Base-by-base conservation (phyloP, 352 stramenopile species). In the Thalassiosira delicatula region DNA sequence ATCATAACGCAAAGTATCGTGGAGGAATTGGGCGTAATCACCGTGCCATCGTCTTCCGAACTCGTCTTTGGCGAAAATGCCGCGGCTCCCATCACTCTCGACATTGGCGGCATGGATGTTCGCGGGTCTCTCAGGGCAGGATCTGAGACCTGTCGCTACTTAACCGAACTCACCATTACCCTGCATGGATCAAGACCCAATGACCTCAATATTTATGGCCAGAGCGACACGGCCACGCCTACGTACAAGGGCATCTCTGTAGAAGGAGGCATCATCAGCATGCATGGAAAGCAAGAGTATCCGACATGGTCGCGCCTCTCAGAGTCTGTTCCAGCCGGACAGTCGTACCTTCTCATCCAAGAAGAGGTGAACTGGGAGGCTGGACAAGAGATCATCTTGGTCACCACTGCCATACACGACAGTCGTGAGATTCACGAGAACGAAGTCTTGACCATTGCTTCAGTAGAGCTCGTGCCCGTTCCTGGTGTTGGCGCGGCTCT, bases 171-270 rank as follows among this genome's bases (percentile, higher is more conserved):
- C 5, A 81, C 51, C 21, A 92, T 92, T 46, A 90, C 83, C 14
- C 70, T 92, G 19, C 76, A 88, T 60, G 85, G 87, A 19, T 61
- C 12, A 17, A 59, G 81, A 27, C 81, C 84, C 1, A 44, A 11
- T 30, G 62, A 77, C 49, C 21, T 70, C 2, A 53, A 62, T 51
- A 69, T 70, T 17, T 70, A 74, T 33, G 66, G 54, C 12, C 17
- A 25, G 8, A 59, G 23, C 32, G 25, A 17, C 37, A 79, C 51
- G 3, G 51, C 70, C 1, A 56, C 23, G 21, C 11, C 17, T 29
- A 67, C 46, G 9, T 87, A 73, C 70, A 92, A 92, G 57, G 84
- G 88, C 23, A 91, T 92, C 27, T 70, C 40, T 51, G 83, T 89
- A 0, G 83, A 60, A 57, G 84, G 84, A 19, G 84, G 75, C 21